These are phyloP conservation scores for Radiomyces spectabilis DNA, from an alignment of 192 early-diverging fungal species.

Conservation along the genomic window DNA sequence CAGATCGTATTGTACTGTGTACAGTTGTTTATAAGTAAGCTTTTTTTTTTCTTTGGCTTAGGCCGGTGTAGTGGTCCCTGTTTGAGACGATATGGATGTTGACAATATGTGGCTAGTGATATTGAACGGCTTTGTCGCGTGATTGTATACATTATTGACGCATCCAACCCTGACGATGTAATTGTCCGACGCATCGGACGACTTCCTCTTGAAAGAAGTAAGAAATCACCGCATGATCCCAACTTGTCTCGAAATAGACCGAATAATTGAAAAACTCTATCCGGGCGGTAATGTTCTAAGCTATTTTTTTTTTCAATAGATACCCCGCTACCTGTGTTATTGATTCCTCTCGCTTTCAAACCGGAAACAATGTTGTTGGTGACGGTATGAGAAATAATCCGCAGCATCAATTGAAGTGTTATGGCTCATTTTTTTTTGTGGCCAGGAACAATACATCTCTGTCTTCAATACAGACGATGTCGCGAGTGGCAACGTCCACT, in stretches of 20 bases:
- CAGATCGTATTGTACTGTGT: conserved; percentile 5
- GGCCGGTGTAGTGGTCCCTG: not conserved
- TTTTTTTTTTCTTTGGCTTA: too few relatives aligned
- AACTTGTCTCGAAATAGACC: too few relatives aligned
- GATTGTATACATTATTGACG: conserved; percentile 14
- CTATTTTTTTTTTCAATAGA: conserved; percentile 1
- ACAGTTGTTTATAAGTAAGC: conserved; percentile 4
- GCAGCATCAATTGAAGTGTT: not conserved
- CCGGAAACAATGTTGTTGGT: conserved; percentile 19
- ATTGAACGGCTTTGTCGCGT: conserved; percentile 12
- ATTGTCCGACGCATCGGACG: conserved; percentile 10
- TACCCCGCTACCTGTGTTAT: conserved; percentile 15
- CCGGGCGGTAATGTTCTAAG: not conserved
- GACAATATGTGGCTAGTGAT: not conserved
- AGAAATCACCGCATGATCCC: not conserved
- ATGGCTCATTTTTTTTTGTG: not conserved
- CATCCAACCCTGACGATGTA: conserved; percentile 3
- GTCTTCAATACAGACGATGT: conserved; percentile 14
- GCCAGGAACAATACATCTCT: conserved; percentile 9
- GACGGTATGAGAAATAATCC: conserved; percentile 1
- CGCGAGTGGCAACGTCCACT: conserved; percentile 17
- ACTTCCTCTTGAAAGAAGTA: conserved; percentile 19
- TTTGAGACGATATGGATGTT: not conserved
- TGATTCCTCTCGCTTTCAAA: conserved; percentile 5
- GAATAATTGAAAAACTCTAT: not conserved